Base-by-base conservation (phyloP, 1,284 basidiomycete genomes). In the Somion occarium region DNA sequence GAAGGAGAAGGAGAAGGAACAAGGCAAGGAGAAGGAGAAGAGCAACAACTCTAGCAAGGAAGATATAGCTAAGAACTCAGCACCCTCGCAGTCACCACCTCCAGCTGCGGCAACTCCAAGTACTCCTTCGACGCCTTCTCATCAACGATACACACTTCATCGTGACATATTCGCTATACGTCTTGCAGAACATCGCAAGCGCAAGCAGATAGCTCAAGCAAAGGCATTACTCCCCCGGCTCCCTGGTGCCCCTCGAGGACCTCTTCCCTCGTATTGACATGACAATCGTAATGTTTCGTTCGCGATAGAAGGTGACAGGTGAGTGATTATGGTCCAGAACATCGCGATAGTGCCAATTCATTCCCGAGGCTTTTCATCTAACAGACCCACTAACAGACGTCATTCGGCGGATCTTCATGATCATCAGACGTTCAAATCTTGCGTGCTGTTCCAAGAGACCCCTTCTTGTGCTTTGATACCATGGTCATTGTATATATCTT, bases 1-100 rank as follows among this genome's bases (percentile, higher is more conserved):
- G 62, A 71, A 71, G 43, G 76, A 78, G 53, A 71, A 74, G 48
- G 70, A 72, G 48, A 69, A 74, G 51, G 69, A 72, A 18, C 68
- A 73, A 42, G 64, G 67, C 23, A 63, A 69, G 56, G 65, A 68
- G 27, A 65, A 69, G 50, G 54, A 67, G 43, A 61, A 64, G 15
- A 52, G 65, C 23, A 60, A 66, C 34, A 61, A 67, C 1, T 51
- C 48, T 18, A 54, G 51, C 39, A 58, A 61, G 52, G 55, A 58
- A 50, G 30, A 34, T 34, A 34, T 7, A 34, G 54, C 54, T 49
- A 54, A 61, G 39, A 41, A 37, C 15, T 45, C 50, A 34, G 48
- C 56, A 19, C 52, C 57, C 27, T 48, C 53, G 41, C 50, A 59
- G 15, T 48, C 50, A 4, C 48, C 62, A 27, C 50, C 64, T 26